Conservation (phyloP, 306 rosid species). For the Pyrus betulifolia region DNA sequence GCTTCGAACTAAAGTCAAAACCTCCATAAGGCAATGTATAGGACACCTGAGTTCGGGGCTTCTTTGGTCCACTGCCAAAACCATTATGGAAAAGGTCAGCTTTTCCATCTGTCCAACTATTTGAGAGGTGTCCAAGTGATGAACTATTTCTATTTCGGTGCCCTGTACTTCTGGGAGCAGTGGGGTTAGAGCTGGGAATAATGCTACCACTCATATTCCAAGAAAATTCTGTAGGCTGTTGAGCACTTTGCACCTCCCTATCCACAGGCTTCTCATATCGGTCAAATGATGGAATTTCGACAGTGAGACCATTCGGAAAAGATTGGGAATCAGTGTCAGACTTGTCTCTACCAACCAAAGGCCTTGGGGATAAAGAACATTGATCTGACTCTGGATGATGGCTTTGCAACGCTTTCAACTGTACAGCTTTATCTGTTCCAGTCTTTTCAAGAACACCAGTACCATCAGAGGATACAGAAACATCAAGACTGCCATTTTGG, state of each 20-base stretch:
- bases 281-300: slow-evolving; percentile 56
- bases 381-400: slow-evolving; percentile 26
- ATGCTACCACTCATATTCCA: slow-evolving; percentile 51
- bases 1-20: slow-evolving; percentile 49
- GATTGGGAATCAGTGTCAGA: slow-evolving; percentile 37
- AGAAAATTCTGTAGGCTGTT: slow-evolving; percentile 44
- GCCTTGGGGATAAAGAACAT: slow-evolving; percentile 23
- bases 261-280: slow-evolving; percentile 43
- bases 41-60: slow-evolving; percentile 89
- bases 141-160: slow-evolving; percentile 51
- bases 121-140: slow-evolving; percentile 48
- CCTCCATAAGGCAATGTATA: slow-evolving; percentile 69
- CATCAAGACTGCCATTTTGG: slow-evolving; percentile 18
- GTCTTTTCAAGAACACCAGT: slow-evolving; percentile 26
- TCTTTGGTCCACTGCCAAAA: slow-evolving; percentile 78
- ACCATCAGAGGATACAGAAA: slow-evolving; percentile 30
- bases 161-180: slow-evolving; percentile 84
- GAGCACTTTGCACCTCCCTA: slow-evolving; percentile 36
- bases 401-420: slow-evolving; percentile 25
- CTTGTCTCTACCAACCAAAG: slow-evolving; percentile 32
- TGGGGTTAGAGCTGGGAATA: slow-evolving; percentile 62
- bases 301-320: slow-evolving; percentile 39
- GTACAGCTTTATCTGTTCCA: slow-evolving; percentile 20
- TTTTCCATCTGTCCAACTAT: slow-evolving; percentile 71
- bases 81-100: slow-evolving; percentile 49